These are phyloP conservation scores for Sarcocystis neurona DNA, from an alignment of 169 alveolate genomes.

Conservation along the genomic window DNA sequence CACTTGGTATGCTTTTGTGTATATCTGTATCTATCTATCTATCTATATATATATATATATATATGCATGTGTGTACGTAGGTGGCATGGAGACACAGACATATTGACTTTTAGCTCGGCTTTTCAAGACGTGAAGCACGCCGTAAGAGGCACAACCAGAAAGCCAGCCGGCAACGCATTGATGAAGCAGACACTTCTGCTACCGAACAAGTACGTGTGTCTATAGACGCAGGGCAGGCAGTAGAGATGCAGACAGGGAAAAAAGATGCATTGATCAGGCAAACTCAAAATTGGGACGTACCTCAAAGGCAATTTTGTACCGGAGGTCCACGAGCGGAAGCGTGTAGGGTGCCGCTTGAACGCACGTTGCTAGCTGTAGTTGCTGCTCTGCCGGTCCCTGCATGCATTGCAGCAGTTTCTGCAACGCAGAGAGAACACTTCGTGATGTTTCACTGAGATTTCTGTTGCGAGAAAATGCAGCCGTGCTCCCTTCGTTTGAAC, in stretches of 20 bases:
- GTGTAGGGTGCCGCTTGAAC: constrained; percentile 17
- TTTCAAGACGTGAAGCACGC: no score
- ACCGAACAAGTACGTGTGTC: no score
- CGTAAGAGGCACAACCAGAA: no score
- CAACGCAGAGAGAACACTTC: background rate
- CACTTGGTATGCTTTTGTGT: background rate
- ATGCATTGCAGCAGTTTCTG: background rate
- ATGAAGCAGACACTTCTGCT: no score
- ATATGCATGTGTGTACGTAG: background rate
- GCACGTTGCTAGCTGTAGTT: background rate
- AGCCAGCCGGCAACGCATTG: no score
- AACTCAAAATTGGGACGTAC: background rate
- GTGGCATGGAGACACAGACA: no score
- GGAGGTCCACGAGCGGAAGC: background rate
- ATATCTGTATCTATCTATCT: background rate
- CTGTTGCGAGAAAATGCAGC: no score
- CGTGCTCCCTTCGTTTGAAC: no score
- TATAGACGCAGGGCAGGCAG: no score
- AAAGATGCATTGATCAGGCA: no score
- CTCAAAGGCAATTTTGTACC: constrained; percentile 12
- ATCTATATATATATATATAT: background rate
- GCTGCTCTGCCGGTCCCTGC: background rate
- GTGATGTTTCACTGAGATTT: background rate
- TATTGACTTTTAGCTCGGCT: no score
- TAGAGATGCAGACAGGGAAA: no score